A percentile compares a stretch with the other conserved stretches of the same genome.
Conservation (phyloP, 257 asterid genomes). For the Verbascum thapsus region DNA sequence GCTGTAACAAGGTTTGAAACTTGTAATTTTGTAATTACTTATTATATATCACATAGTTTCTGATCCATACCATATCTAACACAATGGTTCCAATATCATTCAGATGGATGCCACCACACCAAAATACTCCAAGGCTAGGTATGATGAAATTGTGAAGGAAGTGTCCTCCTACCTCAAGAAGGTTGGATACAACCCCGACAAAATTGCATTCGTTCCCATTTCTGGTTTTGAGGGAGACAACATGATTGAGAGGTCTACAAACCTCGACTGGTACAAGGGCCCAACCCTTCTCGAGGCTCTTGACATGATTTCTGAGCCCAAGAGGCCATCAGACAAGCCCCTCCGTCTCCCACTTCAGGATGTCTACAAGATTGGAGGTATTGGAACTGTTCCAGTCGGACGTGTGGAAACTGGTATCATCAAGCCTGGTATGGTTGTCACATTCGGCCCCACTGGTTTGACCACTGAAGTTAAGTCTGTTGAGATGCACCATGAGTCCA, state of each 20-base stretch:
- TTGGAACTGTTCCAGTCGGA: conserved; percentile 27
- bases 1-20: conserved; percentile 69
- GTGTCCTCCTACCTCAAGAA: conserved; percentile 63
- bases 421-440: conserved; percentile 50
- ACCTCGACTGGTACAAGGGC: conserved; percentile 71
- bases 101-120: conserved; percentile 74
- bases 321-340: conserved; percentile 31
- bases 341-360: conserved; percentile 30
- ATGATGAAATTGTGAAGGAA: conserved; percentile 62
- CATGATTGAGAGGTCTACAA: conserved; percentile 65
- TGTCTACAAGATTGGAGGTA: conserved; percentile 30
- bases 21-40: too few relatives aligned
- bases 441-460: conserved; percentile 61
- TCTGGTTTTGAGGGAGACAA: conserved; percentile 52
- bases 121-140: conserved; percentile 62
- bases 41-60: too few relatives aligned
- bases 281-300: conserved; percentile 70
- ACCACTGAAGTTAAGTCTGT: conserved; percentile 69
- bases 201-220: conserved; percentile 54
- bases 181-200: conserved; percentile 70
- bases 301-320: conserved; percentile 39
- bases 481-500: conserved; percentile 67
- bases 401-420: conserved; percentile 27
- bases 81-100: not conserved
- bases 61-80: not conserved